phyloP scores from a whole-genome alignment of 2,329 filamentous ascomycete species.

The Byssothecium circinans region DNA sequence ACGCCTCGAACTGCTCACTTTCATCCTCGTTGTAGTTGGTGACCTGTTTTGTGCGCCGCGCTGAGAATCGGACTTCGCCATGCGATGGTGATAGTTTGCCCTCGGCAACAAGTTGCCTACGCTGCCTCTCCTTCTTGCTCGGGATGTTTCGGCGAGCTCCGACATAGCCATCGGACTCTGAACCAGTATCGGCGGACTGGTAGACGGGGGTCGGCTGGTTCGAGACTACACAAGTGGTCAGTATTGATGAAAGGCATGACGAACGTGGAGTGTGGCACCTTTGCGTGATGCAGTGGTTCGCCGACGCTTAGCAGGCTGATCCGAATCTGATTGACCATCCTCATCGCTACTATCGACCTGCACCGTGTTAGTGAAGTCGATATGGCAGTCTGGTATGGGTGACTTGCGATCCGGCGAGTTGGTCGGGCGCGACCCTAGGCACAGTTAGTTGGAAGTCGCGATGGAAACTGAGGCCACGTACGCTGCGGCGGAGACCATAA shows the following conservation, averaged over 20 bases:
- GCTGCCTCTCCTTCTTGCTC: constrained; percentile 75
- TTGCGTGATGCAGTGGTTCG: constrained; percentile 62
- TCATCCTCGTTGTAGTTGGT: constrained; percentile 71
- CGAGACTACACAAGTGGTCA: constrained; percentile 59
- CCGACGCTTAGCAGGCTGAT: constrained; percentile 64
- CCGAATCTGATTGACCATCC: constrained; percentile 70
- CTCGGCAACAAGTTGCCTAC: constrained; percentile 66
- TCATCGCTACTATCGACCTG: constrained; percentile 65
- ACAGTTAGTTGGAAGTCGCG: constrained; percentile 35
- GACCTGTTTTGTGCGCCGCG: constrained; percentile 76
- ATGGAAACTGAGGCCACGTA: constrained; percentile 52
- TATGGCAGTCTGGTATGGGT: constrained; percentile 11
- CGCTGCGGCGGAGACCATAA: constrained; percentile 91
- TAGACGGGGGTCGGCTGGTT: constrained; percentile 53
- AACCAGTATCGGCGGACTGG: constrained; percentile 65
- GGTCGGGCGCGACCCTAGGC: constrained; percentile 61
- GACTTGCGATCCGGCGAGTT: constrained; percentile 61
- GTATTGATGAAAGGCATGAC: constrained; percentile 15
- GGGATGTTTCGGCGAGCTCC: constrained; percentile 67
- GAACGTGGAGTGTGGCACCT: constrained; percentile 50
- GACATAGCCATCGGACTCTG: constrained; percentile 69
- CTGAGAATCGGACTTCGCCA: constrained; percentile 89
- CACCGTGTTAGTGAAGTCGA: constrained; percentile 19
- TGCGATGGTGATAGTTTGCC: constrained; percentile 64
- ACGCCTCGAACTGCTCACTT: constrained; percentile 59